Evolutionary conservation across 306 rosid species (phyloP).

Genomic region (Prunus mongolica): DNA sequence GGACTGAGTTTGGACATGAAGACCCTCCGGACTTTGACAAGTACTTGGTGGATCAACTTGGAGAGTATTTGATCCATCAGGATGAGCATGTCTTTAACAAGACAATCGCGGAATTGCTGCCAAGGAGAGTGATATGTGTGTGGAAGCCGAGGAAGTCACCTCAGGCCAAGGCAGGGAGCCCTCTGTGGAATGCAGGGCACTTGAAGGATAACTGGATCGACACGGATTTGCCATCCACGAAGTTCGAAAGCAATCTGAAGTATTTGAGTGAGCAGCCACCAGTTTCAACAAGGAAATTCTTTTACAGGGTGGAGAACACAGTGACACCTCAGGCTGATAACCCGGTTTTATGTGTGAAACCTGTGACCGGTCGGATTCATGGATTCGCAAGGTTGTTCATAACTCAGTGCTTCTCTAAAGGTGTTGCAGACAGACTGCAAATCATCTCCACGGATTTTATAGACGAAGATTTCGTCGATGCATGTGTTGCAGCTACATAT

Average conservation of each 20-base stretch:
- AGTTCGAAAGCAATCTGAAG: slow-evolving; percentile 74
- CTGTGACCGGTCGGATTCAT: slow-evolving; percentile 70
- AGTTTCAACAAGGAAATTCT: slow-evolving; percentile 54
- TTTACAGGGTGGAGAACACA: slow-evolving; percentile 90
- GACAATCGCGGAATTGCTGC: slow-evolving; percentile 59
- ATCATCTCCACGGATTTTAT: slow-evolving; percentile 76
- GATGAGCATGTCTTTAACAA: slow-evolving; percentile 60
- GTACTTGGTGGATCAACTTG: slow-evolving; percentile 59
- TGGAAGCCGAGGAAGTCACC: slow-evolving; percentile 84
- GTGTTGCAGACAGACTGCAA: slow-evolving; percentile 57
- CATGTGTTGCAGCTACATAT: slow-evolving; percentile 63
- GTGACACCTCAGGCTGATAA: slow-evolving; percentile 82
- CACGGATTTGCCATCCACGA: slow-evolving; percentile 85
- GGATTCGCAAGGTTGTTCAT: slow-evolving; percentile 68
- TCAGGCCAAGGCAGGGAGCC: slow-evolving; percentile 54
- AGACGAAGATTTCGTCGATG: slow-evolving; percentile 78
- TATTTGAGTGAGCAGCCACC: slow-evolving; percentile 62
- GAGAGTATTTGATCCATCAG: slow-evolving; percentile 61
- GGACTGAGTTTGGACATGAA: slow-evolving; percentile 75
- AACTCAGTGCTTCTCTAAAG: slow-evolving; percentile 46
- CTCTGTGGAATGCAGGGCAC: slow-evolving; percentile 62
- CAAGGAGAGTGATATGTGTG: slow-evolving; percentile 65
- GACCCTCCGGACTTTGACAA: slow-evolving; percentile 80
- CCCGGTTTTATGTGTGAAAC: slow-evolving; percentile 69
- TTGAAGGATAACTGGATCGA: slow-evolving; percentile 78